phyloP scores from a whole-genome alignment of 306 rosid genomes.

The Glycine soja region DNA sequence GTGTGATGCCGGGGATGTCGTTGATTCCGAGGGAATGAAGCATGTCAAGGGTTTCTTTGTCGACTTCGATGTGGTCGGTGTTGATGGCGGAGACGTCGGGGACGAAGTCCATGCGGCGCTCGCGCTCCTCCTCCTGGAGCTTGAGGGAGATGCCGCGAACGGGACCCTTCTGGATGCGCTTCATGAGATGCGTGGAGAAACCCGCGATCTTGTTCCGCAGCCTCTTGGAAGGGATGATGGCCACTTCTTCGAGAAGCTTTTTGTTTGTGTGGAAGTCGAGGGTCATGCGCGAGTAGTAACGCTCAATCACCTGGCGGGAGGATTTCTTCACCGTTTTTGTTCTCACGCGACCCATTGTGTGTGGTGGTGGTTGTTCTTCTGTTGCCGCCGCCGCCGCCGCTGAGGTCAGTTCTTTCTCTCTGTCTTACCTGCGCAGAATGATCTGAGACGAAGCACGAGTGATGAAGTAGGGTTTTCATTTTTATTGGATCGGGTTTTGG shows the following conservation, averaged over 20 bases:
- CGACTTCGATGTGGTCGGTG: slow-evolving; percentile 59
- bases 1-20: slow-evolving; percentile 50
- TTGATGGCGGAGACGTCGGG: slow-evolving; percentile 62
- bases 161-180: slow-evolving; percentile 69
- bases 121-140: slow-evolving; percentile 73
- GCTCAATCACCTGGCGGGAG: slow-evolving; percentile 67
- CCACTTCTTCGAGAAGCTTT: slow-evolving; percentile 61
- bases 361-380: not conserved
- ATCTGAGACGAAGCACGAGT: too few relatives aligned
- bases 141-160: slow-evolving; percentile 68
- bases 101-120: slow-evolving; percentile 74
- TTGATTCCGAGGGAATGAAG: slow-evolving; percentile 56
- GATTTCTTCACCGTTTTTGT: slow-evolving; percentile 79
- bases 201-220: slow-evolving; percentile 72
- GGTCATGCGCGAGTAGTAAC: slow-evolving; percentile 64
- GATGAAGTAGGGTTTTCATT: not conserved
- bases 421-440: not conserved
- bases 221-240: slow-evolving; percentile 64
- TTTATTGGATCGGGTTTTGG: too few relatives aligned
- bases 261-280: slow-evolving; percentile 69
- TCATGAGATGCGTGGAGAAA: slow-evolving; percentile 69
- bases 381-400: not conserved
- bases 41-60: slow-evolving; percentile 69
- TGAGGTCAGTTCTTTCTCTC: not conserved
- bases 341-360: slow-evolving; percentile 64